Base-by-base conservation (phyloP, 2,329 filamentous ascomycete species). In the Septoria linicola region DNA sequence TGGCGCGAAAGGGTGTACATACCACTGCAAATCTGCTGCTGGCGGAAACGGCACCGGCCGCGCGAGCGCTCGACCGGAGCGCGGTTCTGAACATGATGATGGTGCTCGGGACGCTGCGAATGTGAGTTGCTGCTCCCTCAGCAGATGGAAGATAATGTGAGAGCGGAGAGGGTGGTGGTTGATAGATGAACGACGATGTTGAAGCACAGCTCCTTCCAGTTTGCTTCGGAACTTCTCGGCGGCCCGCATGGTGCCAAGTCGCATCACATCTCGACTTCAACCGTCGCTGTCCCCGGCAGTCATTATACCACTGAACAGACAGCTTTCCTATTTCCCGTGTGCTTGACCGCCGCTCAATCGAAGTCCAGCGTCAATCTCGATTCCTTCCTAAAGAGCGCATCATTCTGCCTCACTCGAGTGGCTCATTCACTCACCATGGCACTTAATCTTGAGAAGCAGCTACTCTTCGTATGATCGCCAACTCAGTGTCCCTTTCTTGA, bases 51-150 rank as follows among this genome's bases (percentile, higher is more conserved):
- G 89, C 89, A 80, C 89, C 88, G 79, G 92, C 88, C 77, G 88
- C 87, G 82, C 91, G 90, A 81, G 87, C 87, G 76, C 90, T 95
- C 83, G 95, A 90, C 81, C 91, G 85, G 80, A 97, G 83, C 81
- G 92, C 91, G 85, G 88, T 95, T 80, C 92, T 89, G 84, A 96
- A 95, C 92, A 97, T 81, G 74, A 74, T 71, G 79, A 76, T 74
- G 74, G 66, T 70, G 66, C 67, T 70, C 64, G 68, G 70, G 67
- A 70, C 66, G 66, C 70, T 70, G 71, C 69, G 50, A 53, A 47
- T 60, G 52, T 53, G 44, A 39, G 53, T 43, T 56, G 60, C 59
- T 60, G 61, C 60, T 63, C 60, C 61, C 61, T 59, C 62, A 57
- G 64, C 64, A 59, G 58, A 59, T 60, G 53, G 47, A 55, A 49